Evolutionary conservation across 176 grass and related monocot species (phyloP).

Genomic region (Triticum turgidum): DNA sequence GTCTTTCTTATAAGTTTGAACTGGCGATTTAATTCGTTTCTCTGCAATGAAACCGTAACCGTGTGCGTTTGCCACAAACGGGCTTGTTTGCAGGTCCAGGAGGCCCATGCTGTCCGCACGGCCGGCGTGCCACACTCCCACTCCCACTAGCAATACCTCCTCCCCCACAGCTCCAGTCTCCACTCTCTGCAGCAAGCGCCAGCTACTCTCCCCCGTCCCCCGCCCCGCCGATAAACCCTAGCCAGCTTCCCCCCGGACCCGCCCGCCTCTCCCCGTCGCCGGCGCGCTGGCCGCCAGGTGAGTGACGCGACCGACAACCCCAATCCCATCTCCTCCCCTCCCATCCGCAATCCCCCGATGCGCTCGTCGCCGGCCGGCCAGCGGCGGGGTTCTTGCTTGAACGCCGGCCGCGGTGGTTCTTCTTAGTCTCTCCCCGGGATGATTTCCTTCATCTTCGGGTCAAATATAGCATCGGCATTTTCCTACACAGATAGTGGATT

Average conservation of each 20-base stretch:
- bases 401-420: background rate
- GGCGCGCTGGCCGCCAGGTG: background rate
- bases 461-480: background rate
- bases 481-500: background rate
- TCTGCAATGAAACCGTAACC: too few relatives aligned
- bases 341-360: background rate
- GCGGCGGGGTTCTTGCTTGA: background rate
- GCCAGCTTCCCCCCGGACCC: background rate
- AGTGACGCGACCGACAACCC: background rate
- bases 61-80: too few relatives aligned
- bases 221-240: background rate
- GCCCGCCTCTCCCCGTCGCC: background rate
- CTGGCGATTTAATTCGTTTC: too few relatives aligned
- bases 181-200: background rate
- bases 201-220: background rate
- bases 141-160: background rate
- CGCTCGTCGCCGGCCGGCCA: too few relatives aligned
- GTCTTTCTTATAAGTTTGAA: too few relatives aligned
- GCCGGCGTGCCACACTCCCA: too few relatives aligned
- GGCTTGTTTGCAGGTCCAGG: too few relatives aligned
- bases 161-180: background rate
- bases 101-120: too few relatives aligned
- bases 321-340: background rate
- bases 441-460: background rate
- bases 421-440: background rate